Conservation (phyloP, 306 rosid genomes). For the Cicer judaicum region DNA sequence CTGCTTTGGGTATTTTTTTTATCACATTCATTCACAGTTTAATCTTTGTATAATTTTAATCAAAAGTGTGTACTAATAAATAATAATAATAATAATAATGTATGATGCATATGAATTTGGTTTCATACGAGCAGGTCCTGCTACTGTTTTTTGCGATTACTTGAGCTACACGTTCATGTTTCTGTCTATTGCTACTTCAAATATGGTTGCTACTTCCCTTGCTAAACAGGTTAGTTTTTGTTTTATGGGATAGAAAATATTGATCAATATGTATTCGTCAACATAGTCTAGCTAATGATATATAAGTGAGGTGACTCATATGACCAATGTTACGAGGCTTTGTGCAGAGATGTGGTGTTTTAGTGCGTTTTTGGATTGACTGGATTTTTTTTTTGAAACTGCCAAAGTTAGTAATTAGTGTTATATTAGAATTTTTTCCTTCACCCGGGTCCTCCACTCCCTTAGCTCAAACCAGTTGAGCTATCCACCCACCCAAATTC, state of each 20-base stretch:
- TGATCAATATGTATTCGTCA: slow-evolving; percentile 1
- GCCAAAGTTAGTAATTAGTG: too few relatives aligned
- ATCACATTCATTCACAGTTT: background rate
- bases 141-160: slow-evolving; percentile 82
- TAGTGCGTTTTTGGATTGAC: too few relatives aligned
- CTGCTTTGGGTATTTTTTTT: slow-evolving; percentile 68
- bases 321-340: background rate
- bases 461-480: too few relatives aligned
- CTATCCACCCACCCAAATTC: too few relatives aligned
- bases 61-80: too few relatives aligned
- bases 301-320: background rate
- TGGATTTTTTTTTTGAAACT: too few relatives aligned
- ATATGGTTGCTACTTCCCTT: slow-evolving; percentile 93
- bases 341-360: background rate
- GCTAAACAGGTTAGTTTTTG: slow-evolving; percentile 67
- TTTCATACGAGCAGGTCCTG: slow-evolving; percentile 69
- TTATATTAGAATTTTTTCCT: too few relatives aligned
- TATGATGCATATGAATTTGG: slow-evolving; percentile 12
- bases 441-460: too few relatives aligned
- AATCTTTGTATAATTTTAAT: too few relatives aligned
- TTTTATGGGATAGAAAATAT: background rate
- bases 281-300: background rate
- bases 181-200: slow-evolving; percentile 87
- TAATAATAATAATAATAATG: background rate
- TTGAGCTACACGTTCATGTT: slow-evolving; percentile 82